Conservation (phyloP, 169 alveolate species). For the Plasmodium chabaudi region DNA sequence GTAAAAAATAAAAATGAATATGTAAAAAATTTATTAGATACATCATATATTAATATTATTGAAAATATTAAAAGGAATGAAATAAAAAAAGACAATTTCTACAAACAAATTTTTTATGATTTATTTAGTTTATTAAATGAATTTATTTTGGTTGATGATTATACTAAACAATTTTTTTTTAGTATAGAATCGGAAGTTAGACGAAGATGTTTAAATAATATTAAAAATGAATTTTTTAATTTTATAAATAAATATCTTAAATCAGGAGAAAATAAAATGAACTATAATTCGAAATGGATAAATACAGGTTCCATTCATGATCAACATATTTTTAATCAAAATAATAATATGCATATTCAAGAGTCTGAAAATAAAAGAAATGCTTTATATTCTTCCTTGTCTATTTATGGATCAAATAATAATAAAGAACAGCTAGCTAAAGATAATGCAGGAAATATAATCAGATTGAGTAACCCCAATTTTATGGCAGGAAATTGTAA, state of each 20-base stretch:
- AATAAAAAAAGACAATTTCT: slow-evolving; percentile 51
- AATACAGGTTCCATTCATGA: slow-evolving; percentile 1
- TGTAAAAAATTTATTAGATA: slow-evolving; percentile 8
- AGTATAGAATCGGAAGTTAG: slow-evolving; percentile 66
- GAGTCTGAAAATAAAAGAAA: not conserved
- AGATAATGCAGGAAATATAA: too few relatives aligned
- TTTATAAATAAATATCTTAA: slow-evolving; percentile 42
- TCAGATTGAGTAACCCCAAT: not conserved
- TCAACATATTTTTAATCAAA: not conserved
- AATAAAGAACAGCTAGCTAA: too few relatives aligned
- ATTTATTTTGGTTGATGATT: slow-evolving; percentile 72
- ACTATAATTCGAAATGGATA: not conserved
- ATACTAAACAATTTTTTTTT: slow-evolving; percentile 51
- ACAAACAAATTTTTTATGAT: slow-evolving; percentile 53
- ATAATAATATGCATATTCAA: not conserved
- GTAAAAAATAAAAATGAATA: slow-evolving; percentile 42
- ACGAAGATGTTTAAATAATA: slow-evolving; percentile 54
- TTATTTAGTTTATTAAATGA: slow-evolving; percentile 55
- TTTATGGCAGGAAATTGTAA: not conserved
- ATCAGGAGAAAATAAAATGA: slow-evolving; percentile 24
- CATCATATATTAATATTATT: slow-evolving; percentile 22
- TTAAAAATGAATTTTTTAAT: slow-evolving; percentile 59
- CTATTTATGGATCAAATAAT: not conserved
- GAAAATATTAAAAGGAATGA: slow-evolving; percentile 28
- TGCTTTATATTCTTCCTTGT: slow-evolving; percentile 13